Base-by-base conservation (phyloP, 345 rosid genomes). In the Acer campestre region DNA sequence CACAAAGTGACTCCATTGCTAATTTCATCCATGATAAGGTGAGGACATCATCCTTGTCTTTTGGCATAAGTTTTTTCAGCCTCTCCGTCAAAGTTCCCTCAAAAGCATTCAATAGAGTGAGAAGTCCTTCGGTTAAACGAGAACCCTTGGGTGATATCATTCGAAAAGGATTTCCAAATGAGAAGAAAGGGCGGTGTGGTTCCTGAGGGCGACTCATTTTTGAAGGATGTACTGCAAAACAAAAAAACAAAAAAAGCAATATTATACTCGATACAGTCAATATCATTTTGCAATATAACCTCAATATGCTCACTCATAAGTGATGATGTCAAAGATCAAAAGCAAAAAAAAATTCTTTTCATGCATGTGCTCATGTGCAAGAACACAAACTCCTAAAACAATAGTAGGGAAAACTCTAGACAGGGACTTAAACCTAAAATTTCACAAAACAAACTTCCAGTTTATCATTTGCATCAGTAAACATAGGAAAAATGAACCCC, bases 171-270 rank as follows among this genome's bases (percentile, higher is more conserved):
- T 96, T 96, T 44, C 97, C 98, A 78, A 94, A 94, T 48, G 84
- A 91, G 78, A 94, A 94, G 78, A 89, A 88, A 56, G 91, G 85
- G 77, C 94, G 87, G 22, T 85, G 90, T 12, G 97, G 91, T 20
- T 88, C 95, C 61, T 91, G 95, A n/a, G 99, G 85, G 67, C 86
- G 77, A 76, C 98, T 92, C 99, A 96, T 94, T 82, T 82, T 83
- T 53, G 11, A 75, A 13, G 25, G 77, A 77, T 78, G 78, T 73
- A 77, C 97, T 90, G 81, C 80, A 73, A 77, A 20, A 25, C 1
- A 25, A 25, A 25, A 42, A 67, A 8, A n/a, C n/a, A n/a, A 3
- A 13, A 3, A 20, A 61, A 29, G 10, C 70, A 66, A 61, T 2
- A 10, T 58, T 13, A 58, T 5, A 35, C 38, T 4, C 35, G 0